Conservation (phyloP, 345 rosid genomes). For the Microthlaspi erraticum region DNA sequence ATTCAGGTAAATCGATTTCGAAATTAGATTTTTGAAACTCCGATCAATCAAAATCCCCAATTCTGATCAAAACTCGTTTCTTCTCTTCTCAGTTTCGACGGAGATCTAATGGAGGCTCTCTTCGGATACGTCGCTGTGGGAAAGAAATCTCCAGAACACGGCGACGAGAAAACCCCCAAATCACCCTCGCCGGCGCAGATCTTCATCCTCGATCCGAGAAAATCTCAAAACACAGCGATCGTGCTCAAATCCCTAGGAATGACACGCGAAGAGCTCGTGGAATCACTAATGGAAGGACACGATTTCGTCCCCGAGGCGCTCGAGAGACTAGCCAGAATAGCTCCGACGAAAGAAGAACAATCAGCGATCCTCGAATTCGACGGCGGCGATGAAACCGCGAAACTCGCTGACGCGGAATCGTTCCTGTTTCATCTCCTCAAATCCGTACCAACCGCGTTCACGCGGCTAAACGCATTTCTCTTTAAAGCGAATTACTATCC, state of each 20-base stretch:
- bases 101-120: constrained; percentile 88
- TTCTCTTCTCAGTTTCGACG: constrained; percentile 62
- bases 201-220: constrained; percentile 70
- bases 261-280: constrained; percentile 62
- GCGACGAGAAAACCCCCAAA: constrained; percentile 1
- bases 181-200: constrained; percentile 49
- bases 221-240: constrained; percentile 80
- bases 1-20: constrained; percentile 55
- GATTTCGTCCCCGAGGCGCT: constrained; percentile 64
- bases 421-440: constrained; percentile 76
- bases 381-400: constrained; percentile 65
- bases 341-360: constrained; percentile 74
- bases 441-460: constrained; percentile 71
- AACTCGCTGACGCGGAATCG: constrained; percentile 75
- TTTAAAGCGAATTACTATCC: constrained; percentile 68
- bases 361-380: constrained; percentile 58
- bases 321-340: constrained; percentile 73
- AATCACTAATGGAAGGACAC: constrained; percentile 57
- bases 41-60: not conserved
- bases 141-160: constrained; percentile 49
- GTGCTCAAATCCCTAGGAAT: constrained; percentile 72
- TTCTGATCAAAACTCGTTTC: not conserved
- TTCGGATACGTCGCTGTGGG: constrained; percentile 75
- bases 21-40: not conserved
- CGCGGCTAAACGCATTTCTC: constrained; percentile 62